Conservation (phyloP, 2,329 filamentous ascomycete genomes). For the Paracoccidioides lutzii region DNA sequence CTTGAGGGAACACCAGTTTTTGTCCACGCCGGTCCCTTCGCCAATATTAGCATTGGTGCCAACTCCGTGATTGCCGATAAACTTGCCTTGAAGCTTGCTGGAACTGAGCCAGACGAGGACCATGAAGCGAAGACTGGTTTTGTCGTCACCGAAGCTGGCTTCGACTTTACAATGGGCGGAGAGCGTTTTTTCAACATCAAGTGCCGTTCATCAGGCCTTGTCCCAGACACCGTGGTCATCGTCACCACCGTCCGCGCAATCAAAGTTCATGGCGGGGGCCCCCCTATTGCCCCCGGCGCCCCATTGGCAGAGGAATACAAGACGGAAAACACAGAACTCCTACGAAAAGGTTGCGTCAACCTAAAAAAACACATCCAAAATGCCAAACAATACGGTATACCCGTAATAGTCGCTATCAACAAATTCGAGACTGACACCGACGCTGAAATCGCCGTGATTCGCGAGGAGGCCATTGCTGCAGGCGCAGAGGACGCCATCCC, state of each 20-base stretch:
- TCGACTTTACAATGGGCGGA: conserved; percentile 99
- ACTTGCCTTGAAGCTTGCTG: conserved; percentile 87
- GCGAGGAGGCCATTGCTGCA: conserved; percentile 80
- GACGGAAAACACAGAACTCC: conserved; percentile 83
- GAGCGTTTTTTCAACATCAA: conserved; percentile 99
- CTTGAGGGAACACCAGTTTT: conserved; percentile 95
- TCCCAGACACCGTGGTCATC: conserved; percentile 85
- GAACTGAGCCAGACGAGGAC: conserved; percentile 84
- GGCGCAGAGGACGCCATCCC: conserved; percentile 89
- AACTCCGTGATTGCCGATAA: conserved; percentile 92
- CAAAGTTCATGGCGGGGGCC: conserved; percentile 93
- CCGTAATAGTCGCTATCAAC: conserved; percentile 95
- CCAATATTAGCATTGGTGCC: conserved; percentile 95
- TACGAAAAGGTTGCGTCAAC: conserved; percentile 84
- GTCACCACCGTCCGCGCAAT: conserved; percentile 91
- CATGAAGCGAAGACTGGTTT: conserved; percentile 73
- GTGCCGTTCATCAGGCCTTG: conserved; percentile 83
- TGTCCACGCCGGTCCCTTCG: conserved; percentile 93
- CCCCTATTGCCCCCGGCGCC: conserved; percentile 80
- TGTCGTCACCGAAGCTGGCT: conserved; percentile 91
- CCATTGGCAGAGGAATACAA: conserved; percentile 78
- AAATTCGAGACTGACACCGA: conserved; percentile 89
- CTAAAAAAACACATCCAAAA: conserved; percentile 91
- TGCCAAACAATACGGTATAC: conserved; percentile 76
- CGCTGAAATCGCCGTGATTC: conserved; percentile 77